Conservation (phyloP, 169 alveolate genomes). For the Cryptosporidium sp. region DNA sequence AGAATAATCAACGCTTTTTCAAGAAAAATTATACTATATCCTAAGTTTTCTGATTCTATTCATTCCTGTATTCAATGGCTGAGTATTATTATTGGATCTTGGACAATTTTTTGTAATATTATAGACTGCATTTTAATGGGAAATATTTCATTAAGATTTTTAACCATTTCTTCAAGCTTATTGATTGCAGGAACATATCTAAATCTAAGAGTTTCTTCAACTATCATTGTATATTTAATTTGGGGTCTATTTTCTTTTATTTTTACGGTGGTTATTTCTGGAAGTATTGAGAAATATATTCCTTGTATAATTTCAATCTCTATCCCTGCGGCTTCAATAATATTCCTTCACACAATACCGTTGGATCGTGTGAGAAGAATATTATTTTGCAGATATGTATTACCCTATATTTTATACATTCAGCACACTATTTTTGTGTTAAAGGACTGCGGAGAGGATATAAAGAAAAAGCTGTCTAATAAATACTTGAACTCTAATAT, state of each 20-base stretch:
- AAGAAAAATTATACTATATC: background rate
- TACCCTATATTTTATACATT: conserved; percentile 42
- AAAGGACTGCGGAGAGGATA: conserved; percentile 55
- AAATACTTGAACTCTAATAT: background rate
- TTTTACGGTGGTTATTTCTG: conserved; percentile 51
- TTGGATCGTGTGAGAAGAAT: conserved; percentile 56
- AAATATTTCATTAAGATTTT: conserved; percentile 23
- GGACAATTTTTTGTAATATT: conserved; percentile 54
- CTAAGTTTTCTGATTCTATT: conserved; percentile 7
- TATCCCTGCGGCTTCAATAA: conserved; percentile 59
- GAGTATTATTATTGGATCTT: conserved; percentile 44
- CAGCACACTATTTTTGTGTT: conserved; percentile 47
- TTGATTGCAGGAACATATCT: conserved; percentile 55
- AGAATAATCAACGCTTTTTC: conserved; percentile 9
- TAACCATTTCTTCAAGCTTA: conserved; percentile 21
- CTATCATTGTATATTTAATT: conserved; percentile 32
- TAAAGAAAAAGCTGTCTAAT: conserved; percentile 16
- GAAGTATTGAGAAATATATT: conserved; percentile 45
- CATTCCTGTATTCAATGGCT: conserved; percentile 55
- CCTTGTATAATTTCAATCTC: conserved; percentile 40
- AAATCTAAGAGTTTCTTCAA: conserved; percentile 36
- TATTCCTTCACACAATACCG: conserved; percentile 61
- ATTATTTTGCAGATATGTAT: conserved; percentile 50
- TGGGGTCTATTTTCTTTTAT: conserved; percentile 56
- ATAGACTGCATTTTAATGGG: conserved; percentile 58